phyloP scores from a whole-genome alignment of 495 filamentous ascomycete species.

The Alectoria sarmentosa region DNA sequence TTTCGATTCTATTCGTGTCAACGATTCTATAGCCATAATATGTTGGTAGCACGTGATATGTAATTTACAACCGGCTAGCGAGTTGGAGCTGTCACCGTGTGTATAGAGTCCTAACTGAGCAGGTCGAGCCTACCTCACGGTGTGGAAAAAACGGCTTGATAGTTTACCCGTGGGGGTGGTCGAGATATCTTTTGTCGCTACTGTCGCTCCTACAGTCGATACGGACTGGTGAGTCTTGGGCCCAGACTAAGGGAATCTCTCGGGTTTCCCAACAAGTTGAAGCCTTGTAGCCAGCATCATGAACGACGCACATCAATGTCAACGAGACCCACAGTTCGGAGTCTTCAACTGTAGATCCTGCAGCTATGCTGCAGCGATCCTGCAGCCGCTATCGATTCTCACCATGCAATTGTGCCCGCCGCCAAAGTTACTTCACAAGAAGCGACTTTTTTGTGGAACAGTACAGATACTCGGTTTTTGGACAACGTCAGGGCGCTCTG shows the following conservation, averaged over 20 bases:
- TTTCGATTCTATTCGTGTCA: too few relatives aligned
- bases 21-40: too few relatives aligned
- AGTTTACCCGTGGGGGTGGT: neutral
- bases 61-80: too few relatives aligned
- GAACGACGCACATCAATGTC: neutral
- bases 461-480: neutral
- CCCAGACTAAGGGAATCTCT: neutral
- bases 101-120: too few relatives aligned
- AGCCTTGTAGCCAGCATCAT: neutral
- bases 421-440: neutral
- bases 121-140: neutral
- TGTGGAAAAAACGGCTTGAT: neutral
- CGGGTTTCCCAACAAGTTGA: neutral
- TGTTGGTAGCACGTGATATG: too few relatives aligned
- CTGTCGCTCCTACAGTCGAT: neutral
- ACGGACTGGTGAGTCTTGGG: neutral
- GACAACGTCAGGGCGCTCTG: neutral
- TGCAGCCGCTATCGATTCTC: neutral
- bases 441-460: neutral
- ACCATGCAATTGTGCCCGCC: neutral
- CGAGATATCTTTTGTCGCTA: neutral
- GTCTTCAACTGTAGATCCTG: neutral
- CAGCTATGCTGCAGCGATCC: too few relatives aligned
- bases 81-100: too few relatives aligned
- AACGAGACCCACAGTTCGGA: neutral